Evolutionary conservation across 129 eudicot species (phyloP), one percentile per base, ranked within the genome.

Genomic region (sunflower (Helianthus annuus)): DNA sequence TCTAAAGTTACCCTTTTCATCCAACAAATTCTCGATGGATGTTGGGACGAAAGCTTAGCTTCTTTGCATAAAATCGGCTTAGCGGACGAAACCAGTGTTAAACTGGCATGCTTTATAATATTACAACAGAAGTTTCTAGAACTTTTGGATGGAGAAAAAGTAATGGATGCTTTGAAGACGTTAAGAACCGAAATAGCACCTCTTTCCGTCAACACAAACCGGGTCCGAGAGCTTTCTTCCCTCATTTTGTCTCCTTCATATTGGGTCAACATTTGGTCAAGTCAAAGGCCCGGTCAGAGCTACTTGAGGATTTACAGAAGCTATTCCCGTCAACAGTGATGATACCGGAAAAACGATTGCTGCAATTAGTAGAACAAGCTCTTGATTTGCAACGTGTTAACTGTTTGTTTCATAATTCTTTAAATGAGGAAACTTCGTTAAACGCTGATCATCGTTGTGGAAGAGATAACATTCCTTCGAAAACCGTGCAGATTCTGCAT

Each of bases 281-380:
- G 59, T 58, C 74, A 6, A 79, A 82, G 79, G 54, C 87, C 17
- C 86, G 96, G 36, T 69, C 81, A 34, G 79, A 84, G 15, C 73
- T 93, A 71, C 89, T 93, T 57, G 86, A 85, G 71, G 89, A 90
- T 60, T 61, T 93, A 78, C 85, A 80, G 54, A 83, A 71, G 48
- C 42, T 90, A 69, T 89, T 93, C 79, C 97, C 95, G 7, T 92
- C 98, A 17, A 64, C 88, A 5, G 88, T 93, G 39, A 82, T 92
- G 76, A 81, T 90, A 56, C 98, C 97, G 13, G 90, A 85, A 45
- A 77, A 60, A 74, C 82, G 97, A 59, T 72, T 93, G 80, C 83
- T 87, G 69, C 86, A 74, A 60, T 92, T 93, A 68, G 91, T 93
- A 71, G 97, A 93, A 80, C 97, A 87, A 81, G 97, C 96, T 71